Percentiles rank a stretch among this genome's conserved stretches.
phyloP scores from a whole-genome alignment of 1,139 yeast genomes.

The Candida tetrigidarum region DNA sequence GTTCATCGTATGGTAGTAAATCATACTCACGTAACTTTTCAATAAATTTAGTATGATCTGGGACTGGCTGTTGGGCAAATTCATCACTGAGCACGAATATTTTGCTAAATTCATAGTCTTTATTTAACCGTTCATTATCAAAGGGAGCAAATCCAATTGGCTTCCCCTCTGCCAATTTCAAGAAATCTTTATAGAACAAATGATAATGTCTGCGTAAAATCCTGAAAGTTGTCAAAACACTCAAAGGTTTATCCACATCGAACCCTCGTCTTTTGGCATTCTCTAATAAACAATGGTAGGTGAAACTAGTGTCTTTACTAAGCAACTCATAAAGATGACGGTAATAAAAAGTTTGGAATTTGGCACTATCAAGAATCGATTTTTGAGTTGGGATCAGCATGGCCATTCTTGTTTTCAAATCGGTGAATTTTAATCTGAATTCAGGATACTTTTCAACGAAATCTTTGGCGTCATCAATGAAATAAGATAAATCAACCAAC shows the following conservation, averaged over 20 bases:
- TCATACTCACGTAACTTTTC: conserved; percentile 18
- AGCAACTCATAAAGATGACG: conserved; percentile 44
- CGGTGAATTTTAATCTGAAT: conserved; percentile 42
- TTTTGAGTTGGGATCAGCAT: conserved; percentile 47
- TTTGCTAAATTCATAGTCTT: conserved; percentile 11
- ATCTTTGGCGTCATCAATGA: conserved; percentile 19
- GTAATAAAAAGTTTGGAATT: conserved; percentile 62
- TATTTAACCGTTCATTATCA: conserved; percentile 27
- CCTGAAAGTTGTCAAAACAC: conserved; percentile 37
- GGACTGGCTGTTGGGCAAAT: conserved; percentile 8
- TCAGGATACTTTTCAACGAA: conserved; percentile 21
- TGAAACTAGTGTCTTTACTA: conserved; percentile 25
- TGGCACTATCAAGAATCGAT: conserved; percentile 53
- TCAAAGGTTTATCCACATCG: conserved; percentile 54
- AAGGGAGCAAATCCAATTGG: conserved; percentile 44
- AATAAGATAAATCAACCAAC: conserved; percentile 26
- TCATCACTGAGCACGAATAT: conserved; percentile 14
- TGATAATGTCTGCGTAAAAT: conserved; percentile 39
- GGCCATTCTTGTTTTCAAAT: conserved; percentile 60
- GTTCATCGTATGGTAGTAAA: conserved; percentile 17
- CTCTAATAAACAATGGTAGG: conserved; percentile 40
- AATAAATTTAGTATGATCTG: conserved; percentile 9
- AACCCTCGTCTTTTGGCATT: conserved; percentile 50
- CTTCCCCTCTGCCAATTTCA: conserved; percentile 48
- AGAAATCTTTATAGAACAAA: conserved; percentile 46